Base-by-base conservation (phyloP, 352 stramenopile species). In the Phytophthora rubi region DNA sequence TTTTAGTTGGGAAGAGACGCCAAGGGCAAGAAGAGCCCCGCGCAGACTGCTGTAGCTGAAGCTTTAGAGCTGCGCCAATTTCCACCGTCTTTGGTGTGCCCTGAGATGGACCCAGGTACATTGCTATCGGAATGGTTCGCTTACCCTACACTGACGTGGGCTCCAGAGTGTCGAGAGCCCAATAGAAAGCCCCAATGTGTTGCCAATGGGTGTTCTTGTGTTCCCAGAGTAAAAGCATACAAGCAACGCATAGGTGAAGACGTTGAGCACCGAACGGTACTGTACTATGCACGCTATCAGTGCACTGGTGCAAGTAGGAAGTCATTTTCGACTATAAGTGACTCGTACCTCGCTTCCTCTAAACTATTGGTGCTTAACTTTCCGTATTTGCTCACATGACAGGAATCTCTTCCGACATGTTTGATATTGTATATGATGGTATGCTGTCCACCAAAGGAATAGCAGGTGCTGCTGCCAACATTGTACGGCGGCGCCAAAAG, bases 401-500 rank as follows among this genome's bases (percentile, higher is more conserved):
- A 9, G 51, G 37, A 13, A 61, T 67, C 26, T 55, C 60, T 32
- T 54, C 30, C n/a, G 33, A 37, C 21, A 55, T 39, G 26, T 61
- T 68, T 28, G 60, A 61, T 30, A 59, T 61, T 28, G 6, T 67
- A 21, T 60, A 56, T 49, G 60, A 61, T 5, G 9, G 39, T 4
- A 67, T 68, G 60, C 37, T 60, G 1, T 37, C 39, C 2, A 61
- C 39, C 0, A 67, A 49, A 47, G 28, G 52, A 30, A 37, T 61
- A 21, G 37, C 60, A n/a, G 39, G 60, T 30, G 51, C 23, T 1
- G 28, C 26, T 6, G 30, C 9, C 0, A 67, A 67, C n/a, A 56
- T 67, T 8, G 15, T 18, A 12, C 52, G 60, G 13, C 51, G 23
- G 0, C 51, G 60, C n/a, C 60, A 67, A 21, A 67, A 67, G 51